Evolutionary conservation across 2,329 filamentous ascomycete genomes (phyloP), one percentile per base, ranked within the genome.

Genomic region (Ceratocystiopsis brevicomis): DNA sequence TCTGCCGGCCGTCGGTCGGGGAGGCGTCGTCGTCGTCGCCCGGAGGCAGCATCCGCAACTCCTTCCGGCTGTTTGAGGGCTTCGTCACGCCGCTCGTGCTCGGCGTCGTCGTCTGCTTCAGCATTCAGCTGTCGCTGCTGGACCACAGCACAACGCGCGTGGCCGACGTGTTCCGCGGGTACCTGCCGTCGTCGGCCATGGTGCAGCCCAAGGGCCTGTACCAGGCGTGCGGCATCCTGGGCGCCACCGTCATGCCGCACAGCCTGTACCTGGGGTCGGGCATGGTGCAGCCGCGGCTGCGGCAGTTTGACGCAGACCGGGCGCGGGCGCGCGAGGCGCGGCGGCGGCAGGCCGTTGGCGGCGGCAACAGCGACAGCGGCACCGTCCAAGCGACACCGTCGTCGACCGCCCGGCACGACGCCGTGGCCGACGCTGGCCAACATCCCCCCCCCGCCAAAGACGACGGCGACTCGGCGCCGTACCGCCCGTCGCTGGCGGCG

Each of bases 181-280:
- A 77, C 50, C 55, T 81, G 16, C 78, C 78, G 0, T 80, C 75
- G 0, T 60, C 61, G 37, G 64, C 68, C 4, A 56, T 81, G 2
- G 60, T 78, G 1, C 59, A 79, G 54, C 65, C 68, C 2, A 53
- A 74, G 53, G 77, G 68, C 59, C 50, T 60, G 0, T 82, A 81
- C 54, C 76, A 81, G 57, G 71, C 79, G 1, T 86, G 81, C 49
- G 81, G 81, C 42, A 86, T 86, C 45, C 64, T 86, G 0, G 81
- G 81, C 2, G 81, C 81, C 4, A 86, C 81, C 0, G 78, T 81
- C 19, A 80, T 81, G 76, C 76, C 76, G 5, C 76, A 80, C 52
- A 76, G 71, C 42, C 59, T 82, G 4, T 82, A 76, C 50, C 65
- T 83, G 4, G 78, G 78, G 18, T 78, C 73, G 6, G 78, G 77